Percentiles rank a stretch among this genome's conserved stretches.
phyloP scores from a whole-genome alignment of 305 asterid species.

The Ajuga reptans region DNA sequence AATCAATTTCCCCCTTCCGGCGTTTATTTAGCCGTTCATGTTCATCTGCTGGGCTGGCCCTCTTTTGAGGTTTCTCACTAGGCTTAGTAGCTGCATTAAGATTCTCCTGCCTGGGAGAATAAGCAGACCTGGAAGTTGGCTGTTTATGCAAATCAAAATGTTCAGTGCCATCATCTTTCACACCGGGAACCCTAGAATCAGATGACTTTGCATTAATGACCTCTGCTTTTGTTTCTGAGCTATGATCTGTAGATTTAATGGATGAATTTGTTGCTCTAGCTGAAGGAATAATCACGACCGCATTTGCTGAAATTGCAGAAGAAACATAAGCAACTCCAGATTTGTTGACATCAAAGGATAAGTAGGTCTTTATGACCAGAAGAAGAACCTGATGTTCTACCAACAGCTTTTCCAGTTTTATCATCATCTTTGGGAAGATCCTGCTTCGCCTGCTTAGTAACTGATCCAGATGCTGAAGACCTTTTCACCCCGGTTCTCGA shows the following conservation, averaged over 20 bases:
- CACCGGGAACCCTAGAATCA: slow-evolving; percentile 47
- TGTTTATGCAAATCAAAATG: slow-evolving; percentile 49
- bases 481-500: slow-evolving; percentile 55
- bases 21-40: slow-evolving; percentile 76
- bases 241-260: slow-evolving; percentile 44
- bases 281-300: slow-evolving; percentile 30
- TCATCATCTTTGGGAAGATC: slow-evolving; percentile 69
- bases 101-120: slow-evolving; percentile 75
- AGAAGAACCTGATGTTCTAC: slow-evolving; percentile 42
- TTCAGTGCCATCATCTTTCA: slow-evolving; percentile 64
- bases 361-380: slow-evolving; percentile 30
- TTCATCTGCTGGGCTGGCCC: slow-evolving; percentile 80
- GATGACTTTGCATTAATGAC: slow-evolving; percentile 36
- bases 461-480: slow-evolving; percentile 50
- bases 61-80: slow-evolving; percentile 66
- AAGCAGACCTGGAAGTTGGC: slow-evolving; percentile 46
- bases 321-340: slow-evolving; percentile 36
- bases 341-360: slow-evolving; percentile 29
- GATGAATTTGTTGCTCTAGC: slow-evolving; percentile 46
- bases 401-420: slow-evolving; percentile 52
- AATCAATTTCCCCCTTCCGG: slow-evolving; percentile 72
- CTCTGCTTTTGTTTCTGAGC: slow-evolving; percentile 52
- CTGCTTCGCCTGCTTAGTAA: slow-evolving; percentile 65
- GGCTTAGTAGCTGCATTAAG: slow-evolving; percentile 39
- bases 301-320: slow-evolving; percentile 50